These are phyloP conservation scores for Clavispora carvajalis DNA, from an alignment of 805 yeast species.

Conservation along the genomic window DNA sequence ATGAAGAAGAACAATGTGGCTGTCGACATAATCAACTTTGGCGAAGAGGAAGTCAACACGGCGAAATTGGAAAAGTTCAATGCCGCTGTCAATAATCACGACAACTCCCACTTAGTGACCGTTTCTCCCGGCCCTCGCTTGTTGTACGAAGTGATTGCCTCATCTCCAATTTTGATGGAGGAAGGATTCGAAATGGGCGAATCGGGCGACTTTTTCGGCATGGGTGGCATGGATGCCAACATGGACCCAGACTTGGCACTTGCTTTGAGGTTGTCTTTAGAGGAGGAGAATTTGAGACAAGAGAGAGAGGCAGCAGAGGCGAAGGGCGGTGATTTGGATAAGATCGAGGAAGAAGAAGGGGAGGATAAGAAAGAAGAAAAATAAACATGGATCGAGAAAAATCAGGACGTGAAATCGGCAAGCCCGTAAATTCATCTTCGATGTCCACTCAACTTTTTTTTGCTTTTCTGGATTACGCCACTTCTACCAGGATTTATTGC, in stretches of 20 bases:
- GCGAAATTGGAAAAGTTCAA: slow-evolving; percentile 75
- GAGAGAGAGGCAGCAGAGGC: slow-evolving; percentile 56
- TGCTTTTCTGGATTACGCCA: not conserved
- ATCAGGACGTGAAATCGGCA: not conserved
- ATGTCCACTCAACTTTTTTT: not conserved
- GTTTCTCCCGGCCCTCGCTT: slow-evolving; percentile 85
- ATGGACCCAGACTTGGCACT: slow-evolving; percentile 97
- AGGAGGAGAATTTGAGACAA: slow-evolving; percentile 90
- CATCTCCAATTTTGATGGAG: slow-evolving; percentile 67
- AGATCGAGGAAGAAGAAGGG: slow-evolving; percentile 25
- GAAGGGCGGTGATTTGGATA: slow-evolving; percentile 21
- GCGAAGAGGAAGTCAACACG: slow-evolving; percentile 78
- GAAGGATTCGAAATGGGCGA: slow-evolving; percentile 54
- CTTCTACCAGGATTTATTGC: not conserved
- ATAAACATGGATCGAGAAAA: not conserved
- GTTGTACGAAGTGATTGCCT: slow-evolving; percentile 72
- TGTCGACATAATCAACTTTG: slow-evolving; percentile 85
- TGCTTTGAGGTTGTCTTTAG: slow-evolving; percentile 90
- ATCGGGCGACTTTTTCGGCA: slow-evolving; percentile 27
- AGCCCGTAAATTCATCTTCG: not conserved
- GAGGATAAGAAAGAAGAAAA: slow-evolving; percentile 16
- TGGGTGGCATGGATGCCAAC: slow-evolving; percentile 63
- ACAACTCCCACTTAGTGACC: slow-evolving; percentile 75
- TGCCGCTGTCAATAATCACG: slow-evolving; percentile 67
- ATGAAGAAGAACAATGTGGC: slow-evolving; percentile 92